Evolutionary conservation across 1,284 basidiomycete species (phyloP).

Genomic region (Trametes versicolor): DNA sequence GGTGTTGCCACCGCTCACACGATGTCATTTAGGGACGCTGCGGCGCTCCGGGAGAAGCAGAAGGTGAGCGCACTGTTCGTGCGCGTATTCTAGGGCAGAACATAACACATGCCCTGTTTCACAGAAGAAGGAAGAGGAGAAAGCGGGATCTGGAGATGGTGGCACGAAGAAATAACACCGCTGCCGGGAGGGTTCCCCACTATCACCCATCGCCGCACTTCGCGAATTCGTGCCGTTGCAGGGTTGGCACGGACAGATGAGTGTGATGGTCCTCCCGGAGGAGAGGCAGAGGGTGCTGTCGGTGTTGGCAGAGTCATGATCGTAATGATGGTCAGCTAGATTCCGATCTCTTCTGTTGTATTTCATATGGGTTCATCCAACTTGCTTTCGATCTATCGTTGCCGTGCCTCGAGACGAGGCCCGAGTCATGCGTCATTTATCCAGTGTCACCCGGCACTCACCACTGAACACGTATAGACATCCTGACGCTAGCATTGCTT

Average conservation of each 20-base stretch:
- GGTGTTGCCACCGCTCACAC: slow-evolving; percentile 17
- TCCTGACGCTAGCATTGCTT: no score
- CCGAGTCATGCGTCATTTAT: not conserved
- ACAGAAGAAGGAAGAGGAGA: slow-evolving; percentile 73
- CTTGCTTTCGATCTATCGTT: slow-evolving; percentile 6
- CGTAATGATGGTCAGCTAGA: slow-evolving; percentile 24
- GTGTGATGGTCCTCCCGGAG: slow-evolving; percentile 17
- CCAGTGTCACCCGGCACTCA: no score
- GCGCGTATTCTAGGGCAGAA: not conserved
- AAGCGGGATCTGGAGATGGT: slow-evolving; percentile 46
- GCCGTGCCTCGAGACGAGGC: no score
- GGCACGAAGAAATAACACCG: slow-evolving; percentile 55
- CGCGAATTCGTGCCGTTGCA: slow-evolving; percentile 5
- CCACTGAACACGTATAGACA: no score
- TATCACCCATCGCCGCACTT: slow-evolving; percentile 7
- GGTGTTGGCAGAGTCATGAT: slow-evolving; percentile 10
- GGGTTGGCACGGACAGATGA: slow-evolving; percentile 6
- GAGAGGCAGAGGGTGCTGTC: slow-evolving; percentile 6
- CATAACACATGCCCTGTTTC: slow-evolving; percentile 13
- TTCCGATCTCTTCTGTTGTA: slow-evolving; percentile 29
- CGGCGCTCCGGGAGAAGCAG: slow-evolving; percentile 77
- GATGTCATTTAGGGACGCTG: slow-evolving; percentile 66
- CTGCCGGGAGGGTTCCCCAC: slow-evolving; percentile 39
- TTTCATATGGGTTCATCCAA: slow-evolving; percentile 25
- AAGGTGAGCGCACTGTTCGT: slow-evolving; percentile 54